A percentile compares a stretch with the other conserved stretches of the same genome.
phyloP scores from a whole-genome alignment of 1,284 basidiomycete genomes.

The Hemileia vastatrix region DNA sequence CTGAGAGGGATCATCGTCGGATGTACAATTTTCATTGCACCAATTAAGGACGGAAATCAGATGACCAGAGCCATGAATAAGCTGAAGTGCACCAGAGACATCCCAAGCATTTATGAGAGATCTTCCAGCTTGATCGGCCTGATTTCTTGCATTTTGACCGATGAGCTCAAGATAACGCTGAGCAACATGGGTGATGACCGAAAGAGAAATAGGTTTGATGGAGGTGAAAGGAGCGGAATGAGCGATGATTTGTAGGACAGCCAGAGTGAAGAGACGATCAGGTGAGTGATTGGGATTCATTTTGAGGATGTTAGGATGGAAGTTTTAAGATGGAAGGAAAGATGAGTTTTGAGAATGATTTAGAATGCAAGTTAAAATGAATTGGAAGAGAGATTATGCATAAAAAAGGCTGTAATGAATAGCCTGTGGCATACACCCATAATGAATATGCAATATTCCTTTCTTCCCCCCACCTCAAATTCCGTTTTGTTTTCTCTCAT shows the following conservation, averaged over 20 bases:
- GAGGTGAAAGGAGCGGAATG: slow-evolving; percentile 13
- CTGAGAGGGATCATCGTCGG: not conserved
- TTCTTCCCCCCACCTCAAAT: no score
- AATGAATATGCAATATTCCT: no score
- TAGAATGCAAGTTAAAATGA: no score
- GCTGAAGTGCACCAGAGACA: not conserved
- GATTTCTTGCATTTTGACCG: not conserved
- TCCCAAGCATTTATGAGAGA: slow-evolving; percentile 10
- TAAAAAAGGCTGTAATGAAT: no score
- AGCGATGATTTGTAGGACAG: slow-evolving; percentile 6
- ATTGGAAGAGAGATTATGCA: no score
- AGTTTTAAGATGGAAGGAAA: not conserved
- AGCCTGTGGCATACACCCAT: no score
- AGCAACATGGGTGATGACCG: not conserved
- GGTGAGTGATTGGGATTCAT: not conserved
- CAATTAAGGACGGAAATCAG: slow-evolving; percentile 3
- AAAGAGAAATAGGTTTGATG: slow-evolving; percentile 6
- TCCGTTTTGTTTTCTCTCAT: no score
- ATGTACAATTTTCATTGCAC: not conserved
- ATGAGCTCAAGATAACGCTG: slow-evolving; percentile 7
- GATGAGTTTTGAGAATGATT: no score
- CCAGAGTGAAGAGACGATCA: not conserved
- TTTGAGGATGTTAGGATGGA: not conserved
- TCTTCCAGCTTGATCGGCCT: slow-evolving; percentile 5
- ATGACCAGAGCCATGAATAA: not conserved